Evolutionary conservation across 192 early-diverging fungal species (phyloP).

Genomic region (Entomortierella lignicola): DNA sequence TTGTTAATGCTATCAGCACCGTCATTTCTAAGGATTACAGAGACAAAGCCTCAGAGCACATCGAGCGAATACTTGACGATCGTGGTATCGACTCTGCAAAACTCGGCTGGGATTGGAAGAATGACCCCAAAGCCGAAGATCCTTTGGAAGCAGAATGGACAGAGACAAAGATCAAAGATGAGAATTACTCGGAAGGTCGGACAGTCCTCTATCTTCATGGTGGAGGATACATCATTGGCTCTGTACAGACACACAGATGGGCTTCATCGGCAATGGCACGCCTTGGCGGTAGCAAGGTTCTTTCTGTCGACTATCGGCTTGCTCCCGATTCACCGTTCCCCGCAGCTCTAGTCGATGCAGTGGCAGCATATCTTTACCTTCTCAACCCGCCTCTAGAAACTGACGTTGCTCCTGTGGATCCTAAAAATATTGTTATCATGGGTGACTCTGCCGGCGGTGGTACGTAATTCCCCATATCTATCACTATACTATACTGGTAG

Average conservation of each 20-base stretch:
- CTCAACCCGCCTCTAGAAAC: constrained; percentile 60
- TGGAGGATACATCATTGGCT: constrained; percentile 70
- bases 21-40: constrained; percentile 42
- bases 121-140: constrained; percentile 16
- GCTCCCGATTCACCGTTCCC: constrained; percentile 87
- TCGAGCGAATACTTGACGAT: constrained; percentile 40
- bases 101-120: constrained; percentile 63
- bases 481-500: no score
- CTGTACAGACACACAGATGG: constrained; percentile 48
- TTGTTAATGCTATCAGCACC: constrained; percentile 30
- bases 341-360: constrained; percentile 81
- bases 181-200: constrained; percentile 49
- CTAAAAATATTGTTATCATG: constrained; percentile 68
- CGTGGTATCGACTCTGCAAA: constrained; percentile 39
- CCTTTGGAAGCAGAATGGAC: constrained; percentile 58
- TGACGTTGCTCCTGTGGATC: constrained; percentile 58
- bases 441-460: constrained; percentile 81
- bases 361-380: constrained; percentile 79
- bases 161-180: constrained; percentile 28
- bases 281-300: constrained; percentile 55
- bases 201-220: constrained; percentile 83
- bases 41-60: constrained; percentile 36
- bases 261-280: constrained; percentile 61
- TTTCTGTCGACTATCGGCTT: constrained; percentile 80
- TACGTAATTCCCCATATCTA: no score